Percentiles rank a stretch among this genome's conserved stretches.
phyloP scores from a whole-genome alignment of 768 basidiomycete species.

The Pulveroboletus frians region DNA sequence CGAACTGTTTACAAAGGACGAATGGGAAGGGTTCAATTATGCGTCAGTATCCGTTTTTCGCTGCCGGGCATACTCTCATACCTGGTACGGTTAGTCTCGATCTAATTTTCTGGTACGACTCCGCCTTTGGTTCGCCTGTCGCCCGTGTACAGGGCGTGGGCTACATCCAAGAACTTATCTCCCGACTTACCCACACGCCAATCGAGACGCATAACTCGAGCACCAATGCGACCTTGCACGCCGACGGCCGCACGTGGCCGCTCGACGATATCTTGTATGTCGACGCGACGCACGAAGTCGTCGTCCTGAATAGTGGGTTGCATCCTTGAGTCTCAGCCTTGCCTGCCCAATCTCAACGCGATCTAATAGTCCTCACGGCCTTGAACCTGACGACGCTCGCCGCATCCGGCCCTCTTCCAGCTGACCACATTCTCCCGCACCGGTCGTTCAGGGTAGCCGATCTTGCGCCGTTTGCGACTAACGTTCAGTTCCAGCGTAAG shows the following conservation, averaged over 20 bases:
- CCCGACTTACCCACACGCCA: constrained; percentile 73
- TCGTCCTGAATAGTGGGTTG: constrained; percentile 70
- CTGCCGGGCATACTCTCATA: neutral
- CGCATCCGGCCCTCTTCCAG: constrained; percentile 65
- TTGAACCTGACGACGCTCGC: constrained; percentile 78
- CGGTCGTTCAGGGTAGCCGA: constrained; percentile 70
- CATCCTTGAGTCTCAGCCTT: neutral
- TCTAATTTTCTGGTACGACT: constrained; percentile 45
- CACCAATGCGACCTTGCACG: constrained; percentile 78
- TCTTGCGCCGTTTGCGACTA: constrained; percentile 83
- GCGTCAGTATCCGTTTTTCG: constrained; percentile 41
- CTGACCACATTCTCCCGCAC: constrained; percentile 60
- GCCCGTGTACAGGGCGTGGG: constrained; percentile 74
- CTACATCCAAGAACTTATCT: constrained; percentile 77
- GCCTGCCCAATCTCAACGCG: neutral
- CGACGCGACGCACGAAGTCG: constrained; percentile 90
- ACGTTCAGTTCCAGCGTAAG: constrained; percentile 82
- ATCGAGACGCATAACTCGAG: constrained; percentile 70
- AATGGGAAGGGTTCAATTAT: constrained; percentile 93
- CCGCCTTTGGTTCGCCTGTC: constrained; percentile 77
- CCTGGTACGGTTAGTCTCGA: constrained; percentile 12
- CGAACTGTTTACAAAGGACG: constrained; percentile 81
- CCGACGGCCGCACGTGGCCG: constrained; percentile 64
- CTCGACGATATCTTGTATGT: constrained; percentile 71
- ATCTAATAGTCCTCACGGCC: constrained; percentile 64